phyloP scores from a whole-genome alignment of 106 monocot species.

The Apostasia shenzhenica region DNA sequence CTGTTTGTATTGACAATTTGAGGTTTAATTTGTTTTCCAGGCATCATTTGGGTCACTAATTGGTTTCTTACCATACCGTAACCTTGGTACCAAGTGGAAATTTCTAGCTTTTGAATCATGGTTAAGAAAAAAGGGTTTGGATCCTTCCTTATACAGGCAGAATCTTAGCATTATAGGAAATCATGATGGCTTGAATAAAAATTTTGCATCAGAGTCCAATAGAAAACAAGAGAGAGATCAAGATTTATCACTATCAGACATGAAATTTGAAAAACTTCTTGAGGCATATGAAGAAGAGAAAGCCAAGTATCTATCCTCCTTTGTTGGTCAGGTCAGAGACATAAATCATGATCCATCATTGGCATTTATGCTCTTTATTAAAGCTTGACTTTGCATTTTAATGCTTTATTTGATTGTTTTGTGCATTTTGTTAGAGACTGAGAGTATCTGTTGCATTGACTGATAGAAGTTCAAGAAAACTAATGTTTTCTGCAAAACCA shows the following conservation, averaged over 20 bases:
- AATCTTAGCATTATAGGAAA: conserved; percentile 53
- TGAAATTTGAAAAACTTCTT: conserved; percentile 74
- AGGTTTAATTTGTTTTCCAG: conserved; percentile 29
- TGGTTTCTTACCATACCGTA: conserved; percentile 88
- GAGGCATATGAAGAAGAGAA: conserved; percentile 76
- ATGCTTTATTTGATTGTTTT: background rate
- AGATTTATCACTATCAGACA: conserved; percentile 16
- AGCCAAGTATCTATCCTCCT: conserved; percentile 75
- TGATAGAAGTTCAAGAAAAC: conserved; percentile 59
- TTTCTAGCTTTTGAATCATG: conserved; percentile 96
- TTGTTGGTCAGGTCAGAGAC: conserved; percentile 82
- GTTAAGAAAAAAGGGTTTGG: conserved; percentile 74
- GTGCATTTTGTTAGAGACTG: conserved; percentile 43
- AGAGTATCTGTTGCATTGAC: conserved; percentile 51
- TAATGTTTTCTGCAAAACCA: conserved; percentile 76
- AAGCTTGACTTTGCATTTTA: background rate
- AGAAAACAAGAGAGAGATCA: conserved; percentile 23
- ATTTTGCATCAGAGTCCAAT: conserved; percentile 15
- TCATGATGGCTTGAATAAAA: conserved; percentile 35
- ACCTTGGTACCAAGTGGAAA: conserved; percentile 83
- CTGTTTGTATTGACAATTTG: background rate
- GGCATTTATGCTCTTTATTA: background rate
- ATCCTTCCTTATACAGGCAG: conserved; percentile 61
- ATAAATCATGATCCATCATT: background rate
- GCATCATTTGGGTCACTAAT: conserved; percentile 79